Base-by-base conservation (phyloP, 257 asterid species). In the Solanum medicagineum region DNA sequence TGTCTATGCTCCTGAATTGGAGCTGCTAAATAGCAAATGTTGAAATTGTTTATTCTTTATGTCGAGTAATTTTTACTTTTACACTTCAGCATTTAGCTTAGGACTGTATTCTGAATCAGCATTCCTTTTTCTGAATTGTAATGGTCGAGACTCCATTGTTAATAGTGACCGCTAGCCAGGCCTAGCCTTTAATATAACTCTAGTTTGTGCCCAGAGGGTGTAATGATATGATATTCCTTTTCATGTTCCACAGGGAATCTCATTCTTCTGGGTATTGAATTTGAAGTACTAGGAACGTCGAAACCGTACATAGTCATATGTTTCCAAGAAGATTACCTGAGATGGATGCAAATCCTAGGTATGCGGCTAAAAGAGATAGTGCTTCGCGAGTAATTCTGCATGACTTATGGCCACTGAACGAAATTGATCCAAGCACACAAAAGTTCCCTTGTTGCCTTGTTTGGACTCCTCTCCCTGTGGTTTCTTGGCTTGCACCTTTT, bases 401-500 rank as follows among this genome's bases (percentile, higher is more conserved):
- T 16, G 98, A 94, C 36, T 88, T 92, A 3, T 94, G 96, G 99
- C 98, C 98, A 9, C 87, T 96, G 16, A 88, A 88, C 20, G 95
- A 89, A 53, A 87, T 94, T 65, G 97, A 93, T 89, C 92, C 91
- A 9, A 90, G 22, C 77, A 92, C 90, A 45, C 94, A 97, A 55
- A 95, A 86, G 81, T 95, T 96, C 88, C 98, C 98, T 6, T 96
- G 98, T 85, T 96, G 99, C 86, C 10, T 96, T 20, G 97, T 96
- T 57, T 95, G 99, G 98, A 87, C 95, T 17, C 98, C 99, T 57
- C 92, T 96, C 81, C 98, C 98, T 7, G 86, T 96, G 49, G 98
- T 95, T 26, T 96, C 99, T 16, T 96, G 99, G 99, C 87, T 95
- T 90, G 99, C 98, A 7, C 99, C 99, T 65, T 96, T 94, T 89